Conservation (phyloP, 192 early-diverging fungal species). For the Rhizophagus clarus region DNA sequence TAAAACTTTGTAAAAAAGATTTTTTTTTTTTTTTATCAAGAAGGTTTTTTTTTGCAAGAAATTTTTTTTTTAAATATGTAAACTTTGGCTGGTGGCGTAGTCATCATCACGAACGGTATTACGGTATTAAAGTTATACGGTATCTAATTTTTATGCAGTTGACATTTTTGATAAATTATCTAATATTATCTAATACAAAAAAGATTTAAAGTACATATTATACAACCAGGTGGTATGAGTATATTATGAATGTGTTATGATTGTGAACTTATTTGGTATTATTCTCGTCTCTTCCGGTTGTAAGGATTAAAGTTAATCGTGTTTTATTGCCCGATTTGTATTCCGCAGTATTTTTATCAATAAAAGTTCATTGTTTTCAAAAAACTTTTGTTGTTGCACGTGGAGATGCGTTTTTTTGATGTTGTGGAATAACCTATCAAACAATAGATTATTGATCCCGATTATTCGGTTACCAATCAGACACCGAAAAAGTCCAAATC, state of each 20-base stretch:
- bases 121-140: conserved; percentile 8
- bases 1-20: conserved; percentile 13
- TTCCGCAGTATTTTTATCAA: not conserved
- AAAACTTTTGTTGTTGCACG: not conserved
- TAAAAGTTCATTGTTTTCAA: not conserved
- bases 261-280: conserved; percentile 22
- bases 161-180: not conserved
- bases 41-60: not conserved
- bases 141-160: conserved; percentile 7
- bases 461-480: not conserved
- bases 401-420: not conserved
- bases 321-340: conserved; percentile 20
- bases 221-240: conserved; percentile 4
- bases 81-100: conserved; percentile 5
- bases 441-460: conserved; percentile 1
- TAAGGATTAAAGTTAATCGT: conserved; percentile 19
- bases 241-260: conserved; percentile 8
- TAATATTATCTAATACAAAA: too few relatives aligned
- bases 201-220: not conserved
- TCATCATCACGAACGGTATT: conserved; percentile 21
- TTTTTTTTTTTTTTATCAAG: conserved; percentile 4
- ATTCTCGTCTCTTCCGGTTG: conserved; percentile 13
- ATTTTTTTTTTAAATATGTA: conserved; percentile 1
- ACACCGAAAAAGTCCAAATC: not conserved
- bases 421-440: not conserved